A percentile compares a stretch with the other conserved stretches of the same genome.
Evolutionary conservation across 208 protist species (phyloP).

Genomic region (Acanthamoeba comandoni): DNA sequence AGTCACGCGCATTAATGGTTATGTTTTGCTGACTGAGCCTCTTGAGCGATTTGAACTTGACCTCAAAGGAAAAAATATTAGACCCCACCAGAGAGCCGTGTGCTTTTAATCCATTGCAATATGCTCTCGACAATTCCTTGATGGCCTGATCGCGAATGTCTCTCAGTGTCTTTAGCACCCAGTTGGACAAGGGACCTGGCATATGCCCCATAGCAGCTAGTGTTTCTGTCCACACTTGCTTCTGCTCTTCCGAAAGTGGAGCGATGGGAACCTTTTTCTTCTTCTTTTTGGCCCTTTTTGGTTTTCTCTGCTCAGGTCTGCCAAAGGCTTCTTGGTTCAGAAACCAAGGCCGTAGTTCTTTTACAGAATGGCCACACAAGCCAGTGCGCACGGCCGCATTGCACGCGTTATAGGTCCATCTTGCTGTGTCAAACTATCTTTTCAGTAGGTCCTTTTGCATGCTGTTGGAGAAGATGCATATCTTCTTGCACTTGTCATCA

Average conservation of each 20-base stretch:
- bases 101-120: not conserved
- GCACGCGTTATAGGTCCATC: constrained; percentile 28
- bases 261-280: not conserved
- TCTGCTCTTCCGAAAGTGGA: no score
- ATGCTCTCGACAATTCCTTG: not conserved
- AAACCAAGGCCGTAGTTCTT: not conserved
- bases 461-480: not conserved
- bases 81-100: not conserved
- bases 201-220: not conserved
- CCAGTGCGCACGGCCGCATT: not conserved
- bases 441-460: constrained; percentile 48
- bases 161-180: not conserved
- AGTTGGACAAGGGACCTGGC: not conserved
- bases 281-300: no score
- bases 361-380: not conserved
- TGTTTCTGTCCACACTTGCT: not conserved
- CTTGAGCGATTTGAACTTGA: not conserved
- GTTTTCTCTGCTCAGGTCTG: no score
- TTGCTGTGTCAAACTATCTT: constrained; percentile 13
- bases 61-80: no score
- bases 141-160: constrained; percentile 48
- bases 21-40: not conserved
- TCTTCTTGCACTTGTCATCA: no score
- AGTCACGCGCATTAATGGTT: not conserved
- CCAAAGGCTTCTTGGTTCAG: constrained; percentile 11